phyloP scores from a whole-genome alignment of 805 yeast genomes.

The Saccharomycopsis sp. region DNA sequence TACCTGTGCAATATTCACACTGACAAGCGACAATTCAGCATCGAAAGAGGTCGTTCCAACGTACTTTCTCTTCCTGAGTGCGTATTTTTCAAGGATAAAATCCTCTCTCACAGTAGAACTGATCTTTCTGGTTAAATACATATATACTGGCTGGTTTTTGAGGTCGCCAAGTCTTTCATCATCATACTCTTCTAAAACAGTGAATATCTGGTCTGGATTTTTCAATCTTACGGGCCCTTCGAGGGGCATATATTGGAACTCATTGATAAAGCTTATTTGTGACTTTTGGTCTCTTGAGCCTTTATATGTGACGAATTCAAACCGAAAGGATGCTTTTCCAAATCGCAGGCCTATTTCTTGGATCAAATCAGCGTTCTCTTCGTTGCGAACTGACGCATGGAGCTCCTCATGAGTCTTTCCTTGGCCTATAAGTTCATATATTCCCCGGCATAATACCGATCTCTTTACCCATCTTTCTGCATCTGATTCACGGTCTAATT shows the following conservation, averaged over 20 bases:
- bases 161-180: conserved; percentile 25
- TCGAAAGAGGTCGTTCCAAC: conserved; percentile 97
- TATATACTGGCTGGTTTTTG: conserved; percentile 38
- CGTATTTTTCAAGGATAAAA: conserved; percentile 68
- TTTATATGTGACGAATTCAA: conserved; percentile 72
- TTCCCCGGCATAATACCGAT: conserved; percentile 63
- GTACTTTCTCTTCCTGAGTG: conserved; percentile 72
- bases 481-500: conserved; percentile 56
- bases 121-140: conserved; percentile 75
- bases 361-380: conserved; percentile 25
- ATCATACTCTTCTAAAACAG: conserved; percentile 69
- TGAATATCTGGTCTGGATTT: conserved; percentile 62
- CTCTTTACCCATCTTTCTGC: conserved; percentile 62
- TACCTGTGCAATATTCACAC: conserved; percentile 82
- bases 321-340: conserved; percentile 57
- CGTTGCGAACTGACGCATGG: conserved; percentile 45
- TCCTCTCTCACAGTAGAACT: conserved; percentile 54
- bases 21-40: conserved; percentile 81
- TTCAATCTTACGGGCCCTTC: conserved; percentile 76
- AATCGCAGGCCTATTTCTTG: conserved; percentile 28
- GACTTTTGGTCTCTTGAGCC: conserved; percentile 51
- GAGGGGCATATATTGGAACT: conserved; percentile 63
- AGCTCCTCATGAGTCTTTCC: conserved; percentile 51
- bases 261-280: conserved; percentile 59
- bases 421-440: conserved; percentile 81